Evolutionary conservation across 371 early-diverging fungal species (phyloP).

Genomic region (Encephalitozoon hellem): DNA sequence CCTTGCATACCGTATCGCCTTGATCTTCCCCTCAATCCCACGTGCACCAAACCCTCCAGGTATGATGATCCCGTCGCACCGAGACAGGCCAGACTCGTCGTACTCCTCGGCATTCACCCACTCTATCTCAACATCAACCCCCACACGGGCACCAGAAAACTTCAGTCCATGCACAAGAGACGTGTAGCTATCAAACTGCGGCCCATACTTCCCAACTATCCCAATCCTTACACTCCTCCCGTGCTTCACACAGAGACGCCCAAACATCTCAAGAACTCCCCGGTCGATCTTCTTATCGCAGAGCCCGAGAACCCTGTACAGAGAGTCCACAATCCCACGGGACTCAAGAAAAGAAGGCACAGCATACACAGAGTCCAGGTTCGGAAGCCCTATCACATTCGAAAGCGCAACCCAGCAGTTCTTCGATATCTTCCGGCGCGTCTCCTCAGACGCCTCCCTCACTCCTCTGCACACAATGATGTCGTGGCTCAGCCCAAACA

Average conservation of each 20-base stretch:
- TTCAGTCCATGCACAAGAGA: slow-evolving; percentile 86
- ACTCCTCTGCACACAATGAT: slow-evolving; percentile 85
- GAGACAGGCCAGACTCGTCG: not conserved
- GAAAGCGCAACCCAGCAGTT: slow-evolving; percentile 85
- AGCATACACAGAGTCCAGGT: slow-evolving; percentile 84
- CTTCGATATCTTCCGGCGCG: slow-evolving; percentile 83
- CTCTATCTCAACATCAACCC: slow-evolving; percentile 69
- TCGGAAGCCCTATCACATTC: slow-evolving; percentile 80
- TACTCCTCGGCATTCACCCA: slow-evolving; percentile 80
- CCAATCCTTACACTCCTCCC: slow-evolving; percentile 70
- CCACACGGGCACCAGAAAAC: slow-evolving; percentile 66
- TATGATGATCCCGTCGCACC: slow-evolving; percentile 77
- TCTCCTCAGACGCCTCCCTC: slow-evolving; percentile 68
- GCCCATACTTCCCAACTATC: slow-evolving; percentile 86
- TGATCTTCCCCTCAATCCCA: slow-evolving; percentile 89
- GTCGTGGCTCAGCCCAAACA: slow-evolving; percentile 86
- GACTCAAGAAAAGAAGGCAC: slow-evolving; percentile 78
- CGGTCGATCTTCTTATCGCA: not conserved
- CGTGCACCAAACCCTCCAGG: slow-evolving; percentile 97
- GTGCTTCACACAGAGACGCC: not conserved
- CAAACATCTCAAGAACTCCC: not conserved
- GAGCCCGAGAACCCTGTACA: slow-evolving; percentile 62
- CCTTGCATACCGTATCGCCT: slow-evolving; percentile 90
- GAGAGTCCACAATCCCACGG: slow-evolving; percentile 69
- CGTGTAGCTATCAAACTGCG: slow-evolving; percentile 84